Percentiles rank a stretch among this genome's conserved stretches.
Conservation (phyloP, 306 rosid genomes). For the Hippophae rhamnoides region DNA sequence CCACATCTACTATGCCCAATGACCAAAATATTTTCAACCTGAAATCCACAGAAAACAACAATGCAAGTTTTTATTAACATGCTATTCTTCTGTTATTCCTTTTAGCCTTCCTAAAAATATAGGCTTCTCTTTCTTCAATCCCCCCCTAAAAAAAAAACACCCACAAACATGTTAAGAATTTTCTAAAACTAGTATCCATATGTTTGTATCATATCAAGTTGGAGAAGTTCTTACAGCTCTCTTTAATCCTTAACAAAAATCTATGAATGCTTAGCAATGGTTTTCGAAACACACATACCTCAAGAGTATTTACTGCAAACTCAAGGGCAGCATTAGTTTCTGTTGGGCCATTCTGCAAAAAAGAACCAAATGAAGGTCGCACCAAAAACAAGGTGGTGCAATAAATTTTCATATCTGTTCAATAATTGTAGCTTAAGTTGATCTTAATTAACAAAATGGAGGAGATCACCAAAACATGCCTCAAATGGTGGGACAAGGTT, state of each 20-base stretch:
- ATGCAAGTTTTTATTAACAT: not conserved
- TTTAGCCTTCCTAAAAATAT: too few relatives aligned
- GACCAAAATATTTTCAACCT: conserved; percentile 80
- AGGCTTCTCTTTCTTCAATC: too few relatives aligned
- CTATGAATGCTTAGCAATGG: too few relatives aligned
- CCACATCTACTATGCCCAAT: conserved; percentile 90
- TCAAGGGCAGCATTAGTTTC: conserved; percentile 93
- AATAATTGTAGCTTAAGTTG: too few relatives aligned
- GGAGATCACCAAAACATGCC: conserved; percentile 29
- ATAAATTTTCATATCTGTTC: not conserved
- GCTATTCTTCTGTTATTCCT: too few relatives aligned
- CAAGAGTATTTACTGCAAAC: conserved; percentile 72
- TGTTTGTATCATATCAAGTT: too few relatives aligned
- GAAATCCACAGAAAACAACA: conserved; percentile 13
- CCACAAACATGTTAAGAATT: too few relatives aligned
- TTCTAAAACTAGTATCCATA: too few relatives aligned
- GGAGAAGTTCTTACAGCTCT: too few relatives aligned
- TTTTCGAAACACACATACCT: conserved; percentile 22
- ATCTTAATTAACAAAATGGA: not conserved
- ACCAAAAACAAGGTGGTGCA: conserved; percentile 1
- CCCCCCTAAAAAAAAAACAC: too few relatives aligned
- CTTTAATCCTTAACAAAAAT: too few relatives aligned
- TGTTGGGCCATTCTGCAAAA: conserved; percentile 63
- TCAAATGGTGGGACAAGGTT: conserved; percentile 72
- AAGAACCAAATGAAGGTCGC: not conserved